These are phyloP conservation scores for Rehmannia glutinosa DNA, from an alignment of 257 asterid species.

Conservation along the genomic window DNA sequence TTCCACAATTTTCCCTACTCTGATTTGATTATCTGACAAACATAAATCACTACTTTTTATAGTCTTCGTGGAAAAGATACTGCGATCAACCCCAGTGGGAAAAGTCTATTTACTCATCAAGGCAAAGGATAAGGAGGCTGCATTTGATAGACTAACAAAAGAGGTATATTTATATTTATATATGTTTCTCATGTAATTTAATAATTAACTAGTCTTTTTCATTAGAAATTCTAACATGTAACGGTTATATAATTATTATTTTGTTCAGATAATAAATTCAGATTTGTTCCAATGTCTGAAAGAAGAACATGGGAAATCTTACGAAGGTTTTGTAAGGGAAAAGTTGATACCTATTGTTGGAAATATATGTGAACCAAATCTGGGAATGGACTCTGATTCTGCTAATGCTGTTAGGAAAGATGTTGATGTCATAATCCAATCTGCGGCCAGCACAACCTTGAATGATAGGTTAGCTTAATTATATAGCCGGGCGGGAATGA, in stretches of 20 bases:
- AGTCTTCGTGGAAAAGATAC: conserved; percentile 49
- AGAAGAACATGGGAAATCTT: conserved; percentile 33
- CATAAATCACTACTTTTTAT: neutral
- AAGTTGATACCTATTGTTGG: conserved; percentile 46
- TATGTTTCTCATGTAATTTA: too few relatives aligned
- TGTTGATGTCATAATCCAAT: conserved; percentile 34
- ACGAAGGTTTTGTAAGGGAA: conserved; percentile 25
- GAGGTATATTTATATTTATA: conserved; percentile 38
- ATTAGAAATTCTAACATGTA: too few relatives aligned
- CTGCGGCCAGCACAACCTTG: conserved; percentile 48
- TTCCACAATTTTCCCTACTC: too few relatives aligned
- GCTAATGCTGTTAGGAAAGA: conserved; percentile 22
- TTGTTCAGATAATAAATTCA: conserved; percentile 33
- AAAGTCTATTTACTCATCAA: conserved; percentile 38
- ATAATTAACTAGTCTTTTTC: too few relatives aligned
- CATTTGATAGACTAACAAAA: conserved; percentile 26
- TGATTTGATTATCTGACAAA: neutral
- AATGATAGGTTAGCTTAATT: conserved; percentile 28
- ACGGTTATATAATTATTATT: neutral
- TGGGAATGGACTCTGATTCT: conserved; percentile 41
- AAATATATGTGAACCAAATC: conserved; percentile 39
- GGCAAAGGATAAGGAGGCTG: conserved; percentile 44
- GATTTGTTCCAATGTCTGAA: conserved; percentile 33
- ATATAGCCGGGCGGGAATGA: too few relatives aligned
- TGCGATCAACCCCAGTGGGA: conserved; percentile 41